Base-by-base conservation (phyloP, 306 rosid species). In the Cucurbita pepo region DNA sequence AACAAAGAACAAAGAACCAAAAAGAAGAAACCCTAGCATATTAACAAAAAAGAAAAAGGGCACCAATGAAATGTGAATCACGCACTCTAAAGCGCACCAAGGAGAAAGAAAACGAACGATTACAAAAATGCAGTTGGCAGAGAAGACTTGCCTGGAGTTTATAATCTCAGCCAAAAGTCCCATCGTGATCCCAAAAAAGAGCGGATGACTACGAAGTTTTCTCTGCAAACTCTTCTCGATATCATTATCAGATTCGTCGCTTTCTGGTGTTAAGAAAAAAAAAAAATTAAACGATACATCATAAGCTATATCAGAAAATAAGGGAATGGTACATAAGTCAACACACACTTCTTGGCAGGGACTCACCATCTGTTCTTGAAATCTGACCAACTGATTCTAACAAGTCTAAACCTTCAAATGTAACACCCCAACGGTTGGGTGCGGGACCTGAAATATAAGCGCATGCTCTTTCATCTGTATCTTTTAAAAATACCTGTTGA, bases 401-500 rank as follows among this genome's bases (percentile, higher is more conserved):
- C 71, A 91, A 83, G 76, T 91, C 96, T 53, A 73, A 56, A 48
- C 95, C 95, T 67, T 94, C 95, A 61, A 85, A 96, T 15, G 92
- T 89, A 74, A 81, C 82, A 79, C 99, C 99, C 99, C 99, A 94
- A 77, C 99, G 97, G 83, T 91, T 94, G 67, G 99, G 99, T 53
- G 99, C 95, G 36, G 99, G 99, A 69, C 97, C 97, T 78, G 99
- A 92, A 89, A 94, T 89, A 81, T 91, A 94, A 44, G 99, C 99
- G 77, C 99, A 94, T 72, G 99, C 99, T 77, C 99, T 94, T 85
- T 94, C 99, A 79, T 94, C 99, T 2, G 97, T 91, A 75, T 91
- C 99, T 73, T 91, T 91, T 80, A 94, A 82, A 81, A 91, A 91
- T 54, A 94, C 97, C 97, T 94, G 88, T 50, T 64, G 19, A 52